Base-by-base conservation (phyloP, 140 eudicot species). In the Ambrosia hybrid region DNA sequence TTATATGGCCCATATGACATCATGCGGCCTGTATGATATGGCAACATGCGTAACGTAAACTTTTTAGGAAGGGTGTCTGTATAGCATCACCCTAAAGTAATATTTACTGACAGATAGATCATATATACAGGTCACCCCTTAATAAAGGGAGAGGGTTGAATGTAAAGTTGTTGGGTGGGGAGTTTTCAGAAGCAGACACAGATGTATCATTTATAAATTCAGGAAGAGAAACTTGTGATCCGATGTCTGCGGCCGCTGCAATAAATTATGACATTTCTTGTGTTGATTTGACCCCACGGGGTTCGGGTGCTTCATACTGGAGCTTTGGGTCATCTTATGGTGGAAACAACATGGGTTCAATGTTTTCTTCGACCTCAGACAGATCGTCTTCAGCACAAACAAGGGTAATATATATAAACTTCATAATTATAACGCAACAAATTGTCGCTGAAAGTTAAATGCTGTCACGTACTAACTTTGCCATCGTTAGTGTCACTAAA, bases 191-290 rank as follows among this genome's bases (percentile, higher is more conserved):
- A 26, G 34, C 81, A 5, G 85, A 79, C 4, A 57, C 78, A 3
- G 87, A 85, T 64, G n/a, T 85, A 58, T 82, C 90, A 17, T 85
- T 82, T n/a, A 65, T 79, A n/a, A 82, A 85, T 70, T 51, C 81
- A 0, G 85, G 76, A 36, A 73, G 87, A 79, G 81, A 86, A 71
- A 85, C 87, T 80, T 55, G 68, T 17, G 83, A 82, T 43, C 76
- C 71, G 63, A 82, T 85, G 87, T 80, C 83, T 0, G 68, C n/a
- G 11, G 74, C 80, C 55, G 67, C 55, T 10, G 73, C 77, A 43
- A 34, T 75, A 74, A 9, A 9, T 55, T 80, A 56, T 45, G 84
- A 80, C 51, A 11, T 53, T 6, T 75, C 79, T 39, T n/a, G 56
- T 56, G 57, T 30, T 5, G 81, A 80, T 69, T 57, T 76, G 45